Base-by-base conservation (phyloP, 140 eudicot species). In the Artemisia princeps region DNA sequence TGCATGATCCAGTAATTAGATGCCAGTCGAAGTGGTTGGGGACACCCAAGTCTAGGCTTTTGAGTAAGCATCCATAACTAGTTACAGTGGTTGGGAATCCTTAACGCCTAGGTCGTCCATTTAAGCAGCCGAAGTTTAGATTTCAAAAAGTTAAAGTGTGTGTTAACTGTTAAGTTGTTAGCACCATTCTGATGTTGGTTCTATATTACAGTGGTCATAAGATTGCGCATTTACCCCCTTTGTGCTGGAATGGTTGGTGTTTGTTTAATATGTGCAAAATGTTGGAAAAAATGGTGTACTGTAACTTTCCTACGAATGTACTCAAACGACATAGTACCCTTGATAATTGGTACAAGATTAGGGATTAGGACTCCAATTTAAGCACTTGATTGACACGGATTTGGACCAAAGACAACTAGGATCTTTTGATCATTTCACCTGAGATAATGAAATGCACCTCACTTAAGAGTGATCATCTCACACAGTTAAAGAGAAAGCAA, bases 91-190 rank as follows among this genome's bases (percentile, higher is more conserved):
- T 33, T 6, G 76, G 24, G 44, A 49, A n/a, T 12, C 7, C 60
- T 53, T 60, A 50, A 71, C 3, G 52, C 20, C 14, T 71, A 40
- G 62, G 69, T 61, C 9, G 62, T 15, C 16, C 20, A 20, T 55
- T 55, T 44, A 69, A 57, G 67, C 67, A 23, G 45, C 65, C 45
- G 23, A n/a, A 12, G 2, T 37, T 1, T 37, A 37, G 44, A 37
- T 37, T 37, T 37, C 1, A 37, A 37, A 37, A 6, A 6, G 10
- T 37, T 37, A 37, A 37, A 37, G 9, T 2, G 2, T 37, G 44
- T 37, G 44, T 6, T 0, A 6, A 33, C 7, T 33, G 42, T 6
- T 1, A 7, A 37, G 44, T 37, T 37, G 44, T 37, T 6, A 37
- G 44, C 44, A 20, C 40, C 11, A 33, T 24, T 63, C 22, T 55